A percentile compares a stretch with the other conserved stretches of the same genome.
Conservation (phyloP, 2,329 filamentous ascomycete species). For the Mycosphaerella arachidis region DNA sequence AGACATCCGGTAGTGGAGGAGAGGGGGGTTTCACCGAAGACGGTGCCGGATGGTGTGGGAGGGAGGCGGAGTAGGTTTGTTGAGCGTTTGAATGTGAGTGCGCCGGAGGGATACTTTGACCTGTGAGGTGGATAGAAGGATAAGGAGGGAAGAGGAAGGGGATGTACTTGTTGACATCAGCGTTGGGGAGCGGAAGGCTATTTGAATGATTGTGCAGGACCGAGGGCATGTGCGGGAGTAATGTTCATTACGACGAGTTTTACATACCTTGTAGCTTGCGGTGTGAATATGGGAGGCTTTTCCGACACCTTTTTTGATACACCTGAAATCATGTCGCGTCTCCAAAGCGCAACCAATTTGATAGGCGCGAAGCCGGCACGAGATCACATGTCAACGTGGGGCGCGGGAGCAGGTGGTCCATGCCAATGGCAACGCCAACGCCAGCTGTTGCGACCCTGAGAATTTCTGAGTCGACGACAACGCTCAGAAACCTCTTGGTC, state of each 20-base stretch:
- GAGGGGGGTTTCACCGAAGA: neutral
- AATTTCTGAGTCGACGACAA: neutral
- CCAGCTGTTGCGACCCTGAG: neutral
- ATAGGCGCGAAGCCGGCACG: neutral
- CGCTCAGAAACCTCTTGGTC: constrained; percentile 1
- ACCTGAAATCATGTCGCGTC: neutral
- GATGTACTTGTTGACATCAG: too few species aligned
- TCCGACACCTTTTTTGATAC: too few species aligned
- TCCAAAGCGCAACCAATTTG: neutral
- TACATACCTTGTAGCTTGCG: neutral
- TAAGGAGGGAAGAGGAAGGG: too few species aligned
- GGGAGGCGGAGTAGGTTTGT: neutral
- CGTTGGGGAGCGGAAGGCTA: too few species aligned
- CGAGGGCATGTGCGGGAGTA: too few species aligned
- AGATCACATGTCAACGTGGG: neutral
- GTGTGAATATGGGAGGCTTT: neutral
- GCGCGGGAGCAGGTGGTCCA: neutral
- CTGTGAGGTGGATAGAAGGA: too few species aligned
- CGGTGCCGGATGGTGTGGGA: neutral
- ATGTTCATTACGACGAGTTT: neutral
- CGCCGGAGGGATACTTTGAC: neutral
- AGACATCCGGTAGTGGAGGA: neutral
- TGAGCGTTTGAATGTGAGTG: neutral
- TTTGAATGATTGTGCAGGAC: too few species aligned
- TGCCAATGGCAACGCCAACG: neutral